Percentiles rank a stretch among this genome's conserved stretches.
These are phyloP conservation scores for Candida taoyuanica DNA, from an alignment of 805 yeast genomes.

Conservation along the genomic window DNA sequence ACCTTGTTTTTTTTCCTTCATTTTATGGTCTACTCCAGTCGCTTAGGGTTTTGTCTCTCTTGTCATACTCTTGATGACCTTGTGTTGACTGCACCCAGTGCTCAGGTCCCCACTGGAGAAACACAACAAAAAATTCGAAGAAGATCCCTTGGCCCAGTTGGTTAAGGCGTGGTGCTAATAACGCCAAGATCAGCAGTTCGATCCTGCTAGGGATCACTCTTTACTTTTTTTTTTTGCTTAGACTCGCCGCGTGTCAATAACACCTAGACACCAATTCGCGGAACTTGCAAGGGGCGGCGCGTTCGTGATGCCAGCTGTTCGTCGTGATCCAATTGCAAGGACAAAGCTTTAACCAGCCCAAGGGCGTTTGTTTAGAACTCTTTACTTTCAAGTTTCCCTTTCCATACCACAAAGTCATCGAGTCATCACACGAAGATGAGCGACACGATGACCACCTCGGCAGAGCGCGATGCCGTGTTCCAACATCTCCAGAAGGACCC, in stretches of 20 bases:
- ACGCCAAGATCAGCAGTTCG: conserved; percentile 73
- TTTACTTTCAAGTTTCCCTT: no score
- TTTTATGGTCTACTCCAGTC: no score
- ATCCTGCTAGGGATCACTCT: conserved; percentile 77
- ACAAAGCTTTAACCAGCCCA: no score
- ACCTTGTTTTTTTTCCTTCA: no score
- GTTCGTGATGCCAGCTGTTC: no score
- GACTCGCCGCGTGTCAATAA: no score
- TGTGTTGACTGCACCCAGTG: no score
- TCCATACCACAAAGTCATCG: background rate
- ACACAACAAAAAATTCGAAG: background rate
- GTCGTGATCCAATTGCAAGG: no score
- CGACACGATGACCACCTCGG: conserved; percentile 19
- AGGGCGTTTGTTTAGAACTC: no score
- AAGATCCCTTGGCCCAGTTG: conserved; percentile 56
- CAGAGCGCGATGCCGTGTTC: conserved; percentile 24
- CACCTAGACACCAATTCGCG: conserved; percentile 8
- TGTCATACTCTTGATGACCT: no score
- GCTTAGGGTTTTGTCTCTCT: no score
- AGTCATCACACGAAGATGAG: conserved; percentile 12
- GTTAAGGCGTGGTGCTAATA: conserved; percentile 58
- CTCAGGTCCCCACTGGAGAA: background rate
- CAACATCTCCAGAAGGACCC: conserved; percentile 39
- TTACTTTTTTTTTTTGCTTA: conserved; percentile 3
- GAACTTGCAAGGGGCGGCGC: no score